Evolutionary conservation across 805 yeast species (phyloP), one percentile per base, ranked within the genome.

Genomic region (Danielia oregonensis): DNA sequence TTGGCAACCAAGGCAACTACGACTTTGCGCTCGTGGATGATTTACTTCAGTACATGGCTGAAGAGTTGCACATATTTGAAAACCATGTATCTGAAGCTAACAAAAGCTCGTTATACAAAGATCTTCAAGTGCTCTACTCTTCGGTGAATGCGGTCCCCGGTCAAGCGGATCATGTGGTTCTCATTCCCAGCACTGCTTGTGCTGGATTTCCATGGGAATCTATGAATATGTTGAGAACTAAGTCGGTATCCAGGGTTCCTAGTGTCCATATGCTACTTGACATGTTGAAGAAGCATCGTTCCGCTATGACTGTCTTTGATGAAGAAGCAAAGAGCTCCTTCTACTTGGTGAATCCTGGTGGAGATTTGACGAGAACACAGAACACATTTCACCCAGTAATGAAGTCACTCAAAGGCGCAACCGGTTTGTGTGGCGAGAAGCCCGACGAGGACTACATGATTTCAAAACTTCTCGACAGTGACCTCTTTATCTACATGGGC

Each of bases 181-280:
- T 93, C 30, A 63, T 93, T 3, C 75, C 86, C 3, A 81, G 89
- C 17, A 70, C 79, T 32, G 59, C 63, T 6, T 80, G 94, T 44
- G 74, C 75, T n/a, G 53, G 57, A 13, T 65, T 93, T 21, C 98
- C 98, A 0, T 93, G 97, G 97, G 99, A 93, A 51, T 79, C 87
- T 1, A 52, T 89, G 21, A 71, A 78, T 0, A 68, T 71, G 28
- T 54, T 89, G 36, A 57, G 74, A 32, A 51, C 53, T 0, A 62
- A 59, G 30, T 78, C 95, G 0, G 72, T 84, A 0, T 75, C 94
- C 0, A 65, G 97, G 43, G 72, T 88, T 57, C 95, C 96, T 0
- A 82, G 95, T 0, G 43, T 59, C 11, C 50, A 56, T 1, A 48
- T 70, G 29, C 56, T 86, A 11, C 29, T 57, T 1, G 59, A 69